Evolutionary conservation across 345 rosid species (phyloP).

Genomic region (Moricandia arvensis): DNA sequence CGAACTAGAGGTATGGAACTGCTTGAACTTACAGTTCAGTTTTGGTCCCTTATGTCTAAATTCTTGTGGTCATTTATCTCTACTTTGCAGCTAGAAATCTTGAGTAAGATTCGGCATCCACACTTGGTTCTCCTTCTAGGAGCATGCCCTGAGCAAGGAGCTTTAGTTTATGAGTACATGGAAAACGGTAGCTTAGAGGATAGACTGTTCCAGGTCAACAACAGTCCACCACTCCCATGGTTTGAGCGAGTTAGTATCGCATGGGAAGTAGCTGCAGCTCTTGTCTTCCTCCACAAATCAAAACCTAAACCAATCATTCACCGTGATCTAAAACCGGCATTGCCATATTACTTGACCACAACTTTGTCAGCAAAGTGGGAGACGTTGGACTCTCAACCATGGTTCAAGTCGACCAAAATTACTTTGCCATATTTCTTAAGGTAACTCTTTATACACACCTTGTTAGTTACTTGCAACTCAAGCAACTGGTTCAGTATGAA

Average conservation of each 20-base stretch:
- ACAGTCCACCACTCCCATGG: conserved; percentile 78
- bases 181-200: conserved; percentile 89
- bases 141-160: conserved; percentile 78
- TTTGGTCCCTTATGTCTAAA: not conserved
- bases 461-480: conserved; percentile 8
- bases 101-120: conserved; percentile 82
- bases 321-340: conserved; percentile 91
- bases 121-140: conserved; percentile 91
- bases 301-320: conserved; percentile 81
- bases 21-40: not conserved
- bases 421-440: conserved; percentile 81
- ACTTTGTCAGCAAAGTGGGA: conserved; percentile 84
- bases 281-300: conserved; percentile 73
- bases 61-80: not conserved
- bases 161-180: conserved; percentile 87
- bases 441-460: conserved; percentile 37
- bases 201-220: conserved; percentile 49
- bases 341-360: conserved; percentile 83
- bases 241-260: conserved; percentile 72
- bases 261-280: conserved; percentile 90
- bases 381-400: conserved; percentile 87
- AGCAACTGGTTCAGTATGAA: not conserved
- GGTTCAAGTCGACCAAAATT: conserved; percentile 54
- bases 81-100: conserved; percentile 68
- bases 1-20: conserved; percentile 36